Base-by-base conservation (phyloP, 1,284 basidiomycete species). In the Apiotrichum siamense region DNA sequence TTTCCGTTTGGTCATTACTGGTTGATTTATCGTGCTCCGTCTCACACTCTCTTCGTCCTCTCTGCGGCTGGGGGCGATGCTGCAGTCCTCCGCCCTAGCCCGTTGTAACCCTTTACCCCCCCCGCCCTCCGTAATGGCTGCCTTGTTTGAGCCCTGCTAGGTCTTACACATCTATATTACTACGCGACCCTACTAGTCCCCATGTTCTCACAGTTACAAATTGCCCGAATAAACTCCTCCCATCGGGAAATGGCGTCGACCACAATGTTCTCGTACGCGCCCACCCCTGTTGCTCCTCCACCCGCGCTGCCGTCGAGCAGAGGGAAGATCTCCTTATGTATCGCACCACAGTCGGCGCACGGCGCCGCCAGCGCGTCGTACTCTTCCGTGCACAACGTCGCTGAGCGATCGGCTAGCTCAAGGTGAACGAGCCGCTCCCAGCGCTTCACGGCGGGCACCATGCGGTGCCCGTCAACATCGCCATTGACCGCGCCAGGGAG, bases 341-440 rank as follows among this genome's bases (percentile, higher is more conserved):
- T 58, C 6, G 62, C 50, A 3, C 63, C 62, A 46, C 73, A 75
- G 50, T 72, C 70, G 13, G 35, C 37, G 43, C 73, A 74, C 21
- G 61, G 59, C 42, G 57, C 47, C 35, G 57, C 51, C 10, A 64
- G 35, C 18, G n/a, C 20, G 49, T 45, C 51, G 32, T 58, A 63
- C 23, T 61, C 61, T 20, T 32, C 38, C 2, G 44, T 39, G 2
- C 54, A 24, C 1, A 50, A 32, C 0, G 55, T 31, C 0, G 56
- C 54, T 1, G 63, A 53, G 18, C 65, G 54, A 7, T 73, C 73
- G 3, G 70, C 62, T 7, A 75, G 58, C 49, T 75, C 73, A 27
- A 75, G 61, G 46, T 75, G 73, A 20, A 75, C 67, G 1, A 75
- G 62, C n/a, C 67, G 24, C 47, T 72, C 70, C 70, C 70, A 72